Evolutionary conservation across 768 basidiomycete species (phyloP).

Genomic region (Gloeophyllum trabeum): DNA sequence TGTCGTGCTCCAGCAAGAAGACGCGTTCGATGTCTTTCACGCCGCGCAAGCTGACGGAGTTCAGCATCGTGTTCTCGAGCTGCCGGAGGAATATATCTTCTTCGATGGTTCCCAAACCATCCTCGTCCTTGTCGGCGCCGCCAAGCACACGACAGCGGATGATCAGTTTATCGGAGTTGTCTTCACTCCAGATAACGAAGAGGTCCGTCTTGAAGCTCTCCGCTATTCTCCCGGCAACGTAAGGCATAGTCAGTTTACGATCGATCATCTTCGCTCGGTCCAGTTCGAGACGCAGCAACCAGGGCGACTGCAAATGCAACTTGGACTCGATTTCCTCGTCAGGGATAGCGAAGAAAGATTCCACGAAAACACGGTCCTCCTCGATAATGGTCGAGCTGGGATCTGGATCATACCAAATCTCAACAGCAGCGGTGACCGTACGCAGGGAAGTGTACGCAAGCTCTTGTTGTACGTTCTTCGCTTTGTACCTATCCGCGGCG

Average conservation of each 20-base stretch:
- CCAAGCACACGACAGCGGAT: slow-evolving; percentile 92
- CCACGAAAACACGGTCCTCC: slow-evolving; percentile 91
- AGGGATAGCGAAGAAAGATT: slow-evolving; percentile 98
- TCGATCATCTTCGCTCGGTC: slow-evolving; percentile 98
- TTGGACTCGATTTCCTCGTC: slow-evolving; percentile 93
- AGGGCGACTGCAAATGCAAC: slow-evolving; percentile 86
- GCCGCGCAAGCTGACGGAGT: slow-evolving; percentile 89
- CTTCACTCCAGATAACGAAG: slow-evolving; percentile 98
- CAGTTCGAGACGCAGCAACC: slow-evolving; percentile 93
- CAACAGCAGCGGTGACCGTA: slow-evolving; percentile 89
- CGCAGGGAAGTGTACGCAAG: slow-evolving; percentile 89
- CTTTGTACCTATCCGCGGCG: slow-evolving; percentile 44
- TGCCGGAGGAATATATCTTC: slow-evolving; percentile 96
- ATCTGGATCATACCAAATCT: slow-evolving; percentile 97
- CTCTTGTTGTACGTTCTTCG: slow-evolving; percentile 88
- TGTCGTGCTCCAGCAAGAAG: slow-evolving; percentile 86
- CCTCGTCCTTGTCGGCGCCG: slow-evolving; percentile 77
- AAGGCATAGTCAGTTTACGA: slow-evolving; percentile 89
- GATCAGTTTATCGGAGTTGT: slow-evolving; percentile 94
- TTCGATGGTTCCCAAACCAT: slow-evolving; percentile 61
- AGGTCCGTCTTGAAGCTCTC: slow-evolving; percentile 93
- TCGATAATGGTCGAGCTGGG: slow-evolving; percentile 89
- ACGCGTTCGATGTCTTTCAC: slow-evolving; percentile 86
- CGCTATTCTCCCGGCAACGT: slow-evolving; percentile 87
- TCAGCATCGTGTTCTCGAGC: slow-evolving; percentile 93